Conservation (phyloP, 23 red algal species). For the Gracilaria vermiculophylla region DNA sequence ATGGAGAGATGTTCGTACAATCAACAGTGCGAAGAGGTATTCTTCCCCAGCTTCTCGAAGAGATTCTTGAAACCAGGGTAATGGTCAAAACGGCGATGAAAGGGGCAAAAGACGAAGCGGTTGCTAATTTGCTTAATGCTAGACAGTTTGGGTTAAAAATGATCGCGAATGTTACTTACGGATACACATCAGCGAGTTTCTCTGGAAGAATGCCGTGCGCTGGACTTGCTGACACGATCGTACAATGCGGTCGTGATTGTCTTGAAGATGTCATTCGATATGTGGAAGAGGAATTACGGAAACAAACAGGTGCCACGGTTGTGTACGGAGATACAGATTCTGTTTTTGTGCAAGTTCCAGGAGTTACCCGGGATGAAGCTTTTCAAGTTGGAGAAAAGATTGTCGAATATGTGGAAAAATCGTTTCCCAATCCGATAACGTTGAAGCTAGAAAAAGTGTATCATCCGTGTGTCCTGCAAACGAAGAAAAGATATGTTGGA, state of each 20-base stretch:
- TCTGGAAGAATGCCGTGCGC: conserved; percentile 97
- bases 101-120: conserved; percentile 52
- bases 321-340: conserved; percentile 99
- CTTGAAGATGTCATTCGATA: conserved; percentile 71
- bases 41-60: conserved; percentile 83
- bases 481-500: conserved; percentile 98
- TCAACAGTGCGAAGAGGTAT: conserved; percentile 72
- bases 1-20: conserved; percentile 90
- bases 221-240: conserved; percentile 94
- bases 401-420: conserved; percentile 41
- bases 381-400: conserved; percentile 79
- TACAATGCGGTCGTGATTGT: conserved; percentile 84
- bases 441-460: conserved; percentile 99
- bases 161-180: conserved; percentile 99
- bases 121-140: conserved; percentile 75
- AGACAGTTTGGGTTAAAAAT: conserved; percentile 97
- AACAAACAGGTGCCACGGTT: conserved; percentile 53
- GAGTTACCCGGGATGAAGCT: conserved; percentile 56
- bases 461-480: conserved; percentile 76
- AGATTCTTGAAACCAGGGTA: conserved; percentile 92
- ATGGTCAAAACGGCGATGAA: conserved; percentile 96
- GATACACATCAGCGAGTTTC: conserved; percentile 90
- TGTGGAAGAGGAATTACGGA: conserved; percentile 66
- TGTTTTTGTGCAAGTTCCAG: conserved; percentile 82
- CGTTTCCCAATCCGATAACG: conserved; percentile 80